A percentile compares a stretch with the other conserved stretches of the same genome.
These are phyloP conservation scores for Thielaviopsis punctulata DNA, from an alignment of 2,329 filamentous ascomycete species.

Conservation along the genomic window DNA sequence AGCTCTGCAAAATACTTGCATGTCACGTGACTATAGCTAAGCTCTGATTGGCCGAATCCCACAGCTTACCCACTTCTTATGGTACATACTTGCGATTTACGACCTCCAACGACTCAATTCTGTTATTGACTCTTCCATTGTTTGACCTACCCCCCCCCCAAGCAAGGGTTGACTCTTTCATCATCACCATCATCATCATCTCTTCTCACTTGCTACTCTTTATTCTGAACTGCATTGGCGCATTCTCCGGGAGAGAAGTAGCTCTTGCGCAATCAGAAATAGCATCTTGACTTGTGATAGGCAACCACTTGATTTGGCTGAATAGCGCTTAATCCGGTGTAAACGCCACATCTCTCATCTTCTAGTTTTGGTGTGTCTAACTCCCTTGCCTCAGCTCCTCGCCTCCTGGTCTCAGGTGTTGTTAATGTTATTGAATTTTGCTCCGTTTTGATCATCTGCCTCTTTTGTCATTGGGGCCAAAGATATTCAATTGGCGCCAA, in stretches of 20 bases:
- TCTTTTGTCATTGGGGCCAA: not conserved
- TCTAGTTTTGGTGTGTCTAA: not conserved
- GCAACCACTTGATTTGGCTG: not conserved
- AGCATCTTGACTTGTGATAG: not conserved
- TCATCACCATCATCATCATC: constrained; percentile 1
- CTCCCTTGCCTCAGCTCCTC: not conserved
- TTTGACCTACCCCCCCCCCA: constrained; percentile 2
- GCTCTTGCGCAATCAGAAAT: constrained; percentile 3
- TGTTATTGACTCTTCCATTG: not conserved
- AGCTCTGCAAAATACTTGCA: not conserved
- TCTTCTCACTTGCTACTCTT: not conserved
- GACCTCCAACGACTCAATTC: not conserved
- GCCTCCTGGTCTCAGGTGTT: not conserved
- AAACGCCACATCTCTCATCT: constrained; percentile 6
- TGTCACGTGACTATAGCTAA: not conserved
- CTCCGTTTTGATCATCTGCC: not conserved
- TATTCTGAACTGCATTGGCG: constrained; percentile 8
- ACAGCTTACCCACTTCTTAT: not conserved
- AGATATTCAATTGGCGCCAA: not conserved
- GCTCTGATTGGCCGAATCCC: constrained; percentile 3
- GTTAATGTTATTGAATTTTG: not conserved
- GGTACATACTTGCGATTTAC: not conserved
- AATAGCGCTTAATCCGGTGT: not conserved
- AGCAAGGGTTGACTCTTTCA: constrained; percentile 6
- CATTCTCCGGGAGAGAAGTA: constrained; percentile 7